Percentiles rank a stretch among this genome's conserved stretches.
These are phyloP conservation scores for Platismatia glauca DNA, from an alignment of 495 filamentous ascomycete genomes.

Conservation along the genomic window DNA sequence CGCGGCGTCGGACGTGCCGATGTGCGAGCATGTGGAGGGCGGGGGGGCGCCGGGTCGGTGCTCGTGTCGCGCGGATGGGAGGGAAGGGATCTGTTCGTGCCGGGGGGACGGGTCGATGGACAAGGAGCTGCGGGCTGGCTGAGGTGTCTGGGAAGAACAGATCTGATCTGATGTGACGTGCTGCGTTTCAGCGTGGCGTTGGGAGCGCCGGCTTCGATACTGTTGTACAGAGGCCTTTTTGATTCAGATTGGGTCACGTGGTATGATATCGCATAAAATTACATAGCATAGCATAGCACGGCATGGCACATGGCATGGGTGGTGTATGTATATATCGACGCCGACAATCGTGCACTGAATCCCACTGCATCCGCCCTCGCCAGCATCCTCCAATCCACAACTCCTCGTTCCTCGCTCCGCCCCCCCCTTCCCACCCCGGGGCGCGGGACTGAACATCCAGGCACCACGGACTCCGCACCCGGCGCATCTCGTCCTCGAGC, in stretches of 20 bases:
- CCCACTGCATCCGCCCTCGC: too few relatives aligned
- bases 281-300: too few relatives aligned
- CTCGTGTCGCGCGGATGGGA: background rate
- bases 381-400: too few relatives aligned
- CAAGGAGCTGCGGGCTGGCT: background rate
- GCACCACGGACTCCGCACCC: too few relatives aligned
- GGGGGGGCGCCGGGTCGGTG: background rate
- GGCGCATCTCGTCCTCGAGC: too few relatives aligned
- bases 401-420: too few relatives aligned
- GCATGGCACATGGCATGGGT: background rate
- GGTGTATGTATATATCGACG: too few relatives aligned
- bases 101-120: background rate
- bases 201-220: background rate
- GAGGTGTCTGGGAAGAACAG: background rate
- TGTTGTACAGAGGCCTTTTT: background rate
- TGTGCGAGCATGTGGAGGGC: slow-evolving; percentile 13
- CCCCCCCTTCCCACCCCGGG: too few relatives aligned
- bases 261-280: too few relatives aligned
- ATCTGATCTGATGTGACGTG: background rate
- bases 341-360: too few relatives aligned
- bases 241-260: background rate
- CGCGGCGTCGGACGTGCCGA: background rate
- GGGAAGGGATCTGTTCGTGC: background rate
- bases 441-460: too few relatives aligned
- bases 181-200: slow-evolving; percentile 17